Evolutionary conservation across 352 stramenopile species (phyloP), one percentile per base, ranked within the genome.

Genomic region (Phytopythium kandeliae): DNA sequence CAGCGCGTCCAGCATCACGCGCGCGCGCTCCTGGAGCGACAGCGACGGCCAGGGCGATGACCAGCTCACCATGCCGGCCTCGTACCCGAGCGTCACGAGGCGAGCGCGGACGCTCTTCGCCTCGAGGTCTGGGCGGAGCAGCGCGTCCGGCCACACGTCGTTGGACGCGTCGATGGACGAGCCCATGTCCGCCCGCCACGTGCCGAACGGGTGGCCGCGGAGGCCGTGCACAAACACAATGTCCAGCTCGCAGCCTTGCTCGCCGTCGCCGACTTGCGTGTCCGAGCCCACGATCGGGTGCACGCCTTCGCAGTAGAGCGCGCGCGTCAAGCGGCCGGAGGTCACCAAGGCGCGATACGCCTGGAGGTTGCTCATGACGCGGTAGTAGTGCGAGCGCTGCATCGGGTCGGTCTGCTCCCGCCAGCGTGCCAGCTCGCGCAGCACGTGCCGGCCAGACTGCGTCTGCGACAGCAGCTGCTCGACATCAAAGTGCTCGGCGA

Each of bases 221-320:
- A 94, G 60, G 3, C 84, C 84, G 58, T 94, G 84, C n/a, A 94
- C 71, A 50, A 94, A 92, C 2, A 94, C 77, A 10, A 94, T 60
- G 34, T 94, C 84, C 15, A 94, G 51, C 15, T 69, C 48, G 1
- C 58, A 42, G 5, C 55, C 41, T 17, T 44, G 4, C 0, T 47
- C 10, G 10, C 30, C 10, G 26, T 33, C 13, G 13, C 10, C 10
- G 25, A 19, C 19, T 6, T 55, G 7, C n/a, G n/a, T n/a, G n/a
- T n/a, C n/a, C n/a, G n/a, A n/a, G n/a, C n/a, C n/a, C n/a, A 90
- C 71, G 16, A 94, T 89, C 24, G 84, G 80, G 48, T 92, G 68
- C 2, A 94, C 69, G 12, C 84, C 81, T 75, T 94, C 84, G 34
- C 66, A 71, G 37, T 92, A 94, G 4, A 91, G 57, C 16, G 82